Evolutionary conservation across 225 moss, liverwort and hornwort genomes (phyloP).

Genomic region (Climacium dendroides): DNA sequence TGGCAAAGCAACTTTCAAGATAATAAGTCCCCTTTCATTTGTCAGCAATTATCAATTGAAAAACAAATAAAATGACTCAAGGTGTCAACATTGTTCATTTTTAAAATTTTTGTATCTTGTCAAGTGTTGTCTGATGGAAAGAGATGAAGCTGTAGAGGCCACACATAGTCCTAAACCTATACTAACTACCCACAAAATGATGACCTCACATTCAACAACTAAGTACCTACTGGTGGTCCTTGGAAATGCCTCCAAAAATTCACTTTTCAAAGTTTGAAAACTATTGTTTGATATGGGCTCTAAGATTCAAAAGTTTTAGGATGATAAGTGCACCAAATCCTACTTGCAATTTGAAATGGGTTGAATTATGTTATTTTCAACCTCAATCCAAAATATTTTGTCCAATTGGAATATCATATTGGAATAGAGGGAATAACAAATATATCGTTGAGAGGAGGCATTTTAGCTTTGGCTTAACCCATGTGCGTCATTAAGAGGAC

Average conservation of each 20-base stretch:
- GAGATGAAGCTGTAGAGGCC: no score
- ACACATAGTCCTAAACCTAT: rapidly evolving
- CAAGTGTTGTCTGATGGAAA: no score
- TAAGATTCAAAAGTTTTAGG: not conserved
- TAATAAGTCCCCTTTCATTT: rapidly evolving
- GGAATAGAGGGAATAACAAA: rapidly evolving
- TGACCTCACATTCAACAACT: no score
- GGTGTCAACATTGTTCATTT: rapidly evolving
- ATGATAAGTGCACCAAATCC: rapidly evolving
- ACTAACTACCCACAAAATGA: no score
- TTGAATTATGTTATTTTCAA: not conserved
- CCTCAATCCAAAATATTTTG: rapidly evolving
- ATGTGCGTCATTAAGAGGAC: no score
- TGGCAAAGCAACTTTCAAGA: rapidly evolving
- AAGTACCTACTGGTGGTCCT: no score
- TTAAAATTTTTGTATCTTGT: no score
- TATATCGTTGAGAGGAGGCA: rapidly evolving
- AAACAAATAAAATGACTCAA: not conserved
- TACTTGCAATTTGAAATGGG: rapidly evolving
- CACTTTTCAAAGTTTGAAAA: no score
- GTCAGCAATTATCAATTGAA: not conserved
- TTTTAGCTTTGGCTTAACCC: rapidly evolving
- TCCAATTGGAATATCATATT: rapidly evolving
- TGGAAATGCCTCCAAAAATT: no score
- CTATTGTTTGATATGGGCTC: not conserved